Evolutionary conservation across 2,329 filamentous ascomycete genomes (phyloP).

Genomic region (Trichophyton benhamiae): DNA sequence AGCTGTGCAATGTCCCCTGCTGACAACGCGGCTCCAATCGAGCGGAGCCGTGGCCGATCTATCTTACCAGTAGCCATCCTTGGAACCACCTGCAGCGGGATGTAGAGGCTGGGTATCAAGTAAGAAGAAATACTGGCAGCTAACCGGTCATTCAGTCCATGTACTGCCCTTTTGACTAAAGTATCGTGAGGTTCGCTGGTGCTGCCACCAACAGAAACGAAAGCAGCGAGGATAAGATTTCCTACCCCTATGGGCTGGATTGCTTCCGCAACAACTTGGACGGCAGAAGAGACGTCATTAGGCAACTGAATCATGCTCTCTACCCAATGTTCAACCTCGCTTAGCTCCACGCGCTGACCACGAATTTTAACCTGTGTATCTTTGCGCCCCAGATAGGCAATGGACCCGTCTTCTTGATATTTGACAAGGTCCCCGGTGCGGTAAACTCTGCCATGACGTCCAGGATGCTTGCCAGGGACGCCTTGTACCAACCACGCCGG

Average conservation of each 20-base stretch:
- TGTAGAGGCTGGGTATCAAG: slow-evolving; percentile 27
- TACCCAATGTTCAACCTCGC: slow-evolving; percentile 1
- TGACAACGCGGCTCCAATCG: slow-evolving; percentile 4
- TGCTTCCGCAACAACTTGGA: background rate
- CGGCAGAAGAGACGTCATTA: background rate
- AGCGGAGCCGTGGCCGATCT: slow-evolving; percentile 21
- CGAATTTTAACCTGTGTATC: slow-evolving; percentile 5
- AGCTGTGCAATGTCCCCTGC: background rate
- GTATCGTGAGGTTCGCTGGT: background rate
- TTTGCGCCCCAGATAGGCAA: slow-evolving; percentile 12
- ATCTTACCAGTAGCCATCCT: slow-evolving; percentile 29
- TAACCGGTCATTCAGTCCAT: slow-evolving; percentile 13
- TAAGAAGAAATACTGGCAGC: slow-evolving; percentile 17
- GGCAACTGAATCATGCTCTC: background rate
- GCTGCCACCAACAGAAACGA: background rate
- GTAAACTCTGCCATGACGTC: slow-evolving; percentile 38
- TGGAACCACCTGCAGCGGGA: slow-evolving; percentile 29
- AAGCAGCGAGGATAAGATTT: background rate
- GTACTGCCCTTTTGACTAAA: background rate
- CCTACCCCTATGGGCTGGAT: background rate
- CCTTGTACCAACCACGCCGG: slow-evolving; percentile 45
- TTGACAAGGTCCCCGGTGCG: slow-evolving; percentile 29
- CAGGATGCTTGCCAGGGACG: slow-evolving; percentile 10
- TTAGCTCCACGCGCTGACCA: slow-evolving; percentile 3
- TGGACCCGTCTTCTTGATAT: slow-evolving; percentile 15